Evolutionary conservation across 164 flowering plant genomes (phyloP).

Genomic region (Vitis rupestris): DNA sequence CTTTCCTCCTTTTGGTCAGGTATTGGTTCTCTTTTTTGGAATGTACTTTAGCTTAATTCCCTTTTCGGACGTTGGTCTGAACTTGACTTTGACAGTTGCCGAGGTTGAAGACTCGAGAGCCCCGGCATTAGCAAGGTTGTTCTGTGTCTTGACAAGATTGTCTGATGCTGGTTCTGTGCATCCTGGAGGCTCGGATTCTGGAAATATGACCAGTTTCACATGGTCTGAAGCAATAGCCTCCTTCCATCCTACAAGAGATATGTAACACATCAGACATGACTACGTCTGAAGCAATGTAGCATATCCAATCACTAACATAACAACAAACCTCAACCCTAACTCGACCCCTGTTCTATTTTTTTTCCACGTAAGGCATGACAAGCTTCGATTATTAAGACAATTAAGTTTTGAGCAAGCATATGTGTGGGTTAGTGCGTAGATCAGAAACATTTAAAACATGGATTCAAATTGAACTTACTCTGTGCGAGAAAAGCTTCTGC

Average conservation of each 20-base stretch:
- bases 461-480: constrained; percentile 41
- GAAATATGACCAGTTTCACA: constrained; percentile 47
- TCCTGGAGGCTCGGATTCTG: constrained; percentile 34
- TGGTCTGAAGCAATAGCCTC: constrained; percentile 70
- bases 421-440: too few relatives aligned
- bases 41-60: constrained; percentile 51
- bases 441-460: background rate
- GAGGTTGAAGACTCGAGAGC: constrained; percentile 11
- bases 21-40: constrained; percentile 45
- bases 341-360: too few relatives aligned
- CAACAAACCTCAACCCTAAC: too few relatives aligned
- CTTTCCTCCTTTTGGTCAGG: constrained; percentile 14
- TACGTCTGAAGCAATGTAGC: too few relatives aligned
- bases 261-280: background rate
- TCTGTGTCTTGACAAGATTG: constrained; percentile 35
- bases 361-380: too few relatives aligned
- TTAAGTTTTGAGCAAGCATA: background rate
- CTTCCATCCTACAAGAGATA: constrained; percentile 70
- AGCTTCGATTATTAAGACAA: background rate
- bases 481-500: constrained; percentile 67
- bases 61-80: constrained; percentile 44
- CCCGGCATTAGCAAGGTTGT: constrained; percentile 16
- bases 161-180: constrained; percentile 20
- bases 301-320: background rate
- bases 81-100: constrained; percentile 28